phyloP scores from a whole-genome alignment of 768 basidiomycete genomes.

The Amanita thiersii region DNA sequence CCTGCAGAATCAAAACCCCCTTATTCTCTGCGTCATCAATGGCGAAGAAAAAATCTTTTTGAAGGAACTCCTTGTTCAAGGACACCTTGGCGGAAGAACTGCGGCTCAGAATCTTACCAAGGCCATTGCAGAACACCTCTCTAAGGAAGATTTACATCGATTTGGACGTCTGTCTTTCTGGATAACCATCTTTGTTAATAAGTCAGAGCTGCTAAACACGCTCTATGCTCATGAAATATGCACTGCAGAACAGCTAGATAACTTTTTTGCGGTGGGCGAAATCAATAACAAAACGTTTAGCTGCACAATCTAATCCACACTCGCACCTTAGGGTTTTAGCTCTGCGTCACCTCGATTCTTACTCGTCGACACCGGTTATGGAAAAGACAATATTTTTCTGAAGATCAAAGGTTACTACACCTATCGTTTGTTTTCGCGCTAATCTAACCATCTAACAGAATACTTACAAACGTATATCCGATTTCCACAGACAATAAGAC shows the following conservation, averaged over 20 bases:
- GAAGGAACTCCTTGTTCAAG: constrained; percentile 48
- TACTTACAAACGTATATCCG: constrained; percentile 62
- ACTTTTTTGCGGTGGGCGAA: constrained; percentile 44
- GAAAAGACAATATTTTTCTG: constrained; percentile 49
- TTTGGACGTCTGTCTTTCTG: constrained; percentile 67
- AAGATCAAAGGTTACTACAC: constrained; percentile 59
- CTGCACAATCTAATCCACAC: background rate
- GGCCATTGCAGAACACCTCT: constrained; percentile 59
- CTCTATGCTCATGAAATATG: constrained; percentile 49
- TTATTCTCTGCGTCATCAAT: constrained; percentile 70
- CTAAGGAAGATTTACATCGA: constrained; percentile 50
- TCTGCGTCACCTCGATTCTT: constrained; percentile 67
- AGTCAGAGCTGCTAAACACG: constrained; percentile 39
- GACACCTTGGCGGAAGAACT: constrained; percentile 56
- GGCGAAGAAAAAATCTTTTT: constrained; percentile 66
- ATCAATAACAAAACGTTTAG: background rate
- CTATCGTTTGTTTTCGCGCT: background rate
- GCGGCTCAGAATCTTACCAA: constrained; percentile 62
- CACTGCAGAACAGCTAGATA: constrained; percentile 56
- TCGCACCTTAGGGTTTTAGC: constrained; percentile 47
- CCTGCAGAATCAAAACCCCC: constrained; percentile 52
- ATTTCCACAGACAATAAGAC: constrained; percentile 65
- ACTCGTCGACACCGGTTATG: constrained; percentile 60
- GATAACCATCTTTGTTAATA: constrained; percentile 69
- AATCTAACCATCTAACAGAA: constrained; percentile 29